A percentile compares a stretch with the other conserved stretches of the same genome.
Conservation (phyloP, 2,329 filamentous ascomycete genomes). For the Botrytis fragariae region DNA sequence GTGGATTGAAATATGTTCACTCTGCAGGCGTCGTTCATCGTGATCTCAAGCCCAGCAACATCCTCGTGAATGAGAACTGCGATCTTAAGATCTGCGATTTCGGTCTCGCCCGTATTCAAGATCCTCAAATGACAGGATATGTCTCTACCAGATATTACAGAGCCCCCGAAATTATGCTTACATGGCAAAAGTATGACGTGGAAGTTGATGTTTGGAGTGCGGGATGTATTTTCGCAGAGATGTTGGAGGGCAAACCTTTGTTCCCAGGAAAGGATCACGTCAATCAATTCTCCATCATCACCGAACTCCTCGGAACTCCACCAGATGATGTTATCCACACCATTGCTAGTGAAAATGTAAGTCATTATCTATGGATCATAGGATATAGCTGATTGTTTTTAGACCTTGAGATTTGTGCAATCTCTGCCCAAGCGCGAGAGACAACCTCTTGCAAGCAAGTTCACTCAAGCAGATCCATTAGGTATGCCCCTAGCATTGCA, state of each 20-base stretch:
- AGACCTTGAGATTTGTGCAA: conserved; percentile 96
- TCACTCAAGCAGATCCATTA: conserved; percentile 87
- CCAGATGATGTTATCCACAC: conserved; percentile 98
- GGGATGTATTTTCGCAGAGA: conserved; percentile 98
- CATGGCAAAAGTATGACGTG: conserved; percentile 99
- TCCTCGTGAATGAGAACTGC: conserved; percentile 99
- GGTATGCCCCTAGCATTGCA: conserved; percentile 52
- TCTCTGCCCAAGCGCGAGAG: conserved; percentile 93
- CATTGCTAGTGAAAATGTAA: conserved; percentile 95
- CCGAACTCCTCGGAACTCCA: conserved; percentile 90
- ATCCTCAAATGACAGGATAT: conserved; percentile 99
- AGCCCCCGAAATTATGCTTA: conserved; percentile 99
- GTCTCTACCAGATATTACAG: conserved; percentile 98
- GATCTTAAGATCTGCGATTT: conserved; percentile 99
- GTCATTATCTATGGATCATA: conserved; percentile 37
- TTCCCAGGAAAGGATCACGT: conserved; percentile 99
- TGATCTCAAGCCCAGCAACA: conserved; percentile 97
- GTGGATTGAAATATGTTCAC: conserved; percentile 97
- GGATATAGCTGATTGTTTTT: conserved; percentile 33
- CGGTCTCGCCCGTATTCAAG: conserved; percentile 93
- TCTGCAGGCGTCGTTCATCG: conserved; percentile 97
- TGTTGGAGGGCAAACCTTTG: conserved; percentile 96
- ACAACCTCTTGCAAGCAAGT: conserved; percentile 82
- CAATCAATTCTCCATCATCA: conserved; percentile 99
- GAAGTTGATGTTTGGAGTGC: conserved; percentile 99